Base-by-base conservation (phyloP, 2,329 filamentous ascomycete genomes). In the Ascochyta lentis region DNA sequence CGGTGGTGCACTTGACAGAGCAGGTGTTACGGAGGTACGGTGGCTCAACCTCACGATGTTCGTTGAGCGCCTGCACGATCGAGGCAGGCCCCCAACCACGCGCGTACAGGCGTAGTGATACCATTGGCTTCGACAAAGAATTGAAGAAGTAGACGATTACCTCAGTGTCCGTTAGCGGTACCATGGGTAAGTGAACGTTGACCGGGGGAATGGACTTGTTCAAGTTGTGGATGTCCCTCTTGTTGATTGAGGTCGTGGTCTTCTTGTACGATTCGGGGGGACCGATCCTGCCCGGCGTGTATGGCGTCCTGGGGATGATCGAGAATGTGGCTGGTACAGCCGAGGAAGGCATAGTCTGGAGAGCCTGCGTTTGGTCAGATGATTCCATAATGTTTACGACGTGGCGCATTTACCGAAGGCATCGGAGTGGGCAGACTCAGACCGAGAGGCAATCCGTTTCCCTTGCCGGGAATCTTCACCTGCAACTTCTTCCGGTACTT, bases 61-160 rank as follows among this genome's bases (percentile, higher is more conserved):
- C 49, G 47, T 73, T 73, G 0, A 74, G 55, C 0, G 55, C 44
- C 2, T 61, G 55, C 0, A 59, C 53, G 9, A 74, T 73, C 1
- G 56, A 22, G 0, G 58, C 45, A 0, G 71, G 71, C 1, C 68
- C 68, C 66, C 63, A 70, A 0, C 57, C 49, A 4, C 68, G 67
- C 0, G 62, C 51, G 35, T 70, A 70, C 0, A 74, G 60, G 0
- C 71, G 69, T 0, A 70, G 44, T 0, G 70, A 54, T 8, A 73
- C 67, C 0, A 61, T 52, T 1, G 70, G 69, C 0, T 65, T 64
- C 0, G 51, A 43, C 0, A 70, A 29, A 0, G 63, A 63, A n/a
- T 73, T 69, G 58, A 70, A 74, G 59, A 73, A 72, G 59, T 67
- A 73, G 0, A 73, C 66, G 3, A 73, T 63, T 0, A 74, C 13